Conservation (phyloP, 495 filamentous ascomycete species). For the Letharia columbiana region DNA sequence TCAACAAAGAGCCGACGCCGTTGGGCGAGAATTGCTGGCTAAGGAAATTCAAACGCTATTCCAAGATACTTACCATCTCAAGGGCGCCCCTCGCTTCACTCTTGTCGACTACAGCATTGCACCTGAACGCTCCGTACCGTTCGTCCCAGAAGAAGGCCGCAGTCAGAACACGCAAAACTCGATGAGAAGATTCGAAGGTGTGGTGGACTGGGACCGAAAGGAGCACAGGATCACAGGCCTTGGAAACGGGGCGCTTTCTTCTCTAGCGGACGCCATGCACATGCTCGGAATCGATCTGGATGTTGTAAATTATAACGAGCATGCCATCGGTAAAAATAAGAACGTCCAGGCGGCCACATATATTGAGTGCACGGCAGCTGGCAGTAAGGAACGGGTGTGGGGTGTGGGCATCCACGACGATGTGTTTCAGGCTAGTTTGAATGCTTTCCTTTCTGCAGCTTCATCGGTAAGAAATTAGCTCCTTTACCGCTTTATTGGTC, state of each 20-base stretch:
- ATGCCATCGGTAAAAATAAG: slow-evolving; percentile 63
- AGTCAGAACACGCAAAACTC: slow-evolving; percentile 58
- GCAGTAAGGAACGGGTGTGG: slow-evolving; percentile 69
- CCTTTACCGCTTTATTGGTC: not conserved
- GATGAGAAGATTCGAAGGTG: slow-evolving; percentile 76
- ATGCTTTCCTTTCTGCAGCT: slow-evolving; percentile 80
- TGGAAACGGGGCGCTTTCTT: slow-evolving; percentile 86
- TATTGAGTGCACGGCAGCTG: slow-evolving; percentile 78
- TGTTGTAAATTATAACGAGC: slow-evolving; percentile 92
- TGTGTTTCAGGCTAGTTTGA: slow-evolving; percentile 84
- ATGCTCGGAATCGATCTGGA: slow-evolving; percentile 83
- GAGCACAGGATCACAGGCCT: slow-evolving; percentile 72
- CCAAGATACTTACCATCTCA: slow-evolving; percentile 75
- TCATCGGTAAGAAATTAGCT: slow-evolving; percentile 29
- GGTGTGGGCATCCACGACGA: slow-evolving; percentile 94
- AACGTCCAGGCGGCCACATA: slow-evolving; percentile 88
- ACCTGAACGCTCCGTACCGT: slow-evolving; percentile 71
- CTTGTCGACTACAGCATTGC: slow-evolving; percentile 90
- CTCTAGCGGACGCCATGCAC: slow-evolving; percentile 72
- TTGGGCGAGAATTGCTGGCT: slow-evolving; percentile 74
- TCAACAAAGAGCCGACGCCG: slow-evolving; percentile 62
- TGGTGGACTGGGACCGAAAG: slow-evolving; percentile 71
- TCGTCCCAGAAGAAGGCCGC: slow-evolving; percentile 44
- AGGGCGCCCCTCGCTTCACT: slow-evolving; percentile 69
- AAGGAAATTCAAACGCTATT: slow-evolving; percentile 82